Percentiles rank a stretch among this genome's conserved stretches.
Evolutionary conservation across 2,329 filamentous ascomycete species (phyloP).

Genomic region (Phaeosphaeria sp.): DNA sequence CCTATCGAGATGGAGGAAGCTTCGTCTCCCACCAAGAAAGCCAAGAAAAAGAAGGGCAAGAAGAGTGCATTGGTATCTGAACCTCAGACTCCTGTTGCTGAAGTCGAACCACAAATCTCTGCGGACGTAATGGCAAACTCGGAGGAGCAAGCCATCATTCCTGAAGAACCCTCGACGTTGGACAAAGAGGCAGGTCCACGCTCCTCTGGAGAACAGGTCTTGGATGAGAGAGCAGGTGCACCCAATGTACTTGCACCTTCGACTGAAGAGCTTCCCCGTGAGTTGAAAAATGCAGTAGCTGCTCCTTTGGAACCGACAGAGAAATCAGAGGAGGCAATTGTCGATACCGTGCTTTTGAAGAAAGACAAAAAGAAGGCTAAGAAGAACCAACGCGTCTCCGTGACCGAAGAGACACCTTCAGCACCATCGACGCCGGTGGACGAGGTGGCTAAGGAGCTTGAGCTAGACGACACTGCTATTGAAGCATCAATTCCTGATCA

Average conservation of each 20-base stretch:
- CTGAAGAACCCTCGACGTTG: not conserved
- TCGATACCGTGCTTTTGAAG: conserved; percentile 19
- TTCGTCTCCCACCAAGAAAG: conserved; percentile 26
- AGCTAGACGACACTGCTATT: not conserved
- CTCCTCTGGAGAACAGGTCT: not conserved
- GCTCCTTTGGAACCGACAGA: not conserved
- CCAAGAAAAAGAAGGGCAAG: conserved; percentile 38
- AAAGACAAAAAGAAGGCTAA: conserved; percentile 35
- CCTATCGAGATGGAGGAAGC: conserved; percentile 5
- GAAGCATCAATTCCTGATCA: conserved; percentile 5
- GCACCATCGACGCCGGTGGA: conserved; percentile 7
- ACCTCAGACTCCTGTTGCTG: conserved; percentile 21
- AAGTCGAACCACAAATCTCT: conserved; percentile 8
- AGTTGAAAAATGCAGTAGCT: not conserved
- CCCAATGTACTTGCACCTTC: not conserved
- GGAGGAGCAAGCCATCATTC: not conserved
- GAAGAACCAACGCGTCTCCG: conserved; percentile 23
- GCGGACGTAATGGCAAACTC: not conserved
- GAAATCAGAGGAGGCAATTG: conserved; percentile 2
- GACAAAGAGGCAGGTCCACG: not conserved
- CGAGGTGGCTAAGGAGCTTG: not conserved
- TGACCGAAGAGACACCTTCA: conserved; percentile 10
- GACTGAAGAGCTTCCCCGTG: not conserved
- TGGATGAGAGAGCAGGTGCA: conserved; percentile 1
- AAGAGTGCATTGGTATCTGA: conserved; percentile 26